phyloP scores from a whole-genome alignment of 139 green algal genomes.

The Tetradesmus obliquus region DNA sequence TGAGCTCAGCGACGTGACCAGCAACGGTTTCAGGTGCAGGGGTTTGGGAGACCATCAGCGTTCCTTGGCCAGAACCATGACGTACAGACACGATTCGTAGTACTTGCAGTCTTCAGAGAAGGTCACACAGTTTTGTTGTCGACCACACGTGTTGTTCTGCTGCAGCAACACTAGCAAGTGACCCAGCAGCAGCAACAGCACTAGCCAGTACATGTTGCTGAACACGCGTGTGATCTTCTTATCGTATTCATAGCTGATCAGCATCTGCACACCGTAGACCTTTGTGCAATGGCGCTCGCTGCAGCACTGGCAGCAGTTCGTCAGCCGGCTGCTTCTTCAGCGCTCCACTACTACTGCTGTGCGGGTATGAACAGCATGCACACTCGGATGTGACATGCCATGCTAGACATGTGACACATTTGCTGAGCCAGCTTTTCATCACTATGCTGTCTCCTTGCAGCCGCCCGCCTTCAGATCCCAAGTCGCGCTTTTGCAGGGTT shows the following conservation, averaged over 20 bases:
- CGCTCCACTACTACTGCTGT: neutral
- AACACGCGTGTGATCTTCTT: too few relatives aligned
- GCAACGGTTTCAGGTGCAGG: neutral
- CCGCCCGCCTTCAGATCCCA: neutral
- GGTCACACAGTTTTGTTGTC: neutral
- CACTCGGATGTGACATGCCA: neutral
- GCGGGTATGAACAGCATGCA: neutral
- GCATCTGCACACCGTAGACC: neutral
- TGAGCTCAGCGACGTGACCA: neutral
- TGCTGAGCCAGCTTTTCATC: neutral
- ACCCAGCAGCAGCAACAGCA: neutral
- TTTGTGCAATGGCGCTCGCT: neutral
- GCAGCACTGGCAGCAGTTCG: neutral
- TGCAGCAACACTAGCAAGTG: neutral
- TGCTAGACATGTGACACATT: neutral
- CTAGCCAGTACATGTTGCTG: neutral
- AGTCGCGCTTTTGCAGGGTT: neutral
- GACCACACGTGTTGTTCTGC: neutral
- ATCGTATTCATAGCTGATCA: too few relatives aligned
- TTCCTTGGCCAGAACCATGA: neutral
- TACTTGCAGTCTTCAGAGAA: neutral
- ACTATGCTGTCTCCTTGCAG: neutral
- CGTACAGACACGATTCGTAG: neutral
- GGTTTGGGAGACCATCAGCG: neutral
- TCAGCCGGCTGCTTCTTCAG: neutral